phyloP scores from a whole-genome alignment of 805 yeast species.

The Saccharomycopsis sp. region DNA sequence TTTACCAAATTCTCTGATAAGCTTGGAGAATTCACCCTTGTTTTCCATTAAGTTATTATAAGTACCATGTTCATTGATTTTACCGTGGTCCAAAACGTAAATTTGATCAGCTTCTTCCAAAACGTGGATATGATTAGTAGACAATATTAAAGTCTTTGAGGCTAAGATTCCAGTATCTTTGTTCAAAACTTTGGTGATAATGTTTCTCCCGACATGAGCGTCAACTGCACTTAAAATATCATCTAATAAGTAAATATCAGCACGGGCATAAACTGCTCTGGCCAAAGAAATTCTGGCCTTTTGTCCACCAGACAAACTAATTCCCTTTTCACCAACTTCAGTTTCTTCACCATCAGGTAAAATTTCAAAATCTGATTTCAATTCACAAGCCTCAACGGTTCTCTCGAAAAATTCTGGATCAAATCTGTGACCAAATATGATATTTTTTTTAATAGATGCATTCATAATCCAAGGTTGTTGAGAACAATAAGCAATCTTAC shows the following conservation, averaged over 20 bases:
- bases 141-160: conserved; percentile 46
- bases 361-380: conserved; percentile 39
- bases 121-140: conserved; percentile 53
- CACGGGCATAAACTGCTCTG: conserved; percentile 58
- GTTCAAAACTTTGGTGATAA: conserved; percentile 43
- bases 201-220: conserved; percentile 56
- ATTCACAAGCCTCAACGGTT: conserved; percentile 44
- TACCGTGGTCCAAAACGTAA: conserved; percentile 47
- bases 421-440: conserved; percentile 41
- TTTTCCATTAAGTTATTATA: conserved; percentile 40
- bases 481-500: conserved; percentile 53
- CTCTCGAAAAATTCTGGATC: conserved; percentile 36
- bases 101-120: conserved; percentile 54
- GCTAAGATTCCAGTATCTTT: conserved; percentile 38
- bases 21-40: conserved; percentile 25
- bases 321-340: conserved; percentile 54
- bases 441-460: conserved; percentile 43
- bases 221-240: conserved; percentile 69
- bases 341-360: conserved; percentile 50
- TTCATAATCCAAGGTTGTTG: conserved; percentile 53
- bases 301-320: conserved; percentile 56
- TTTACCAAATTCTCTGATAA: conserved; percentile 21
- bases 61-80: conserved; percentile 51
- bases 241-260: conserved; percentile 54
- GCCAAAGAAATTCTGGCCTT: conserved; percentile 60